Evolutionary conservation across 2,329 filamentous ascomycete species (phyloP).

Genomic region (Talaromyces sp.): DNA sequence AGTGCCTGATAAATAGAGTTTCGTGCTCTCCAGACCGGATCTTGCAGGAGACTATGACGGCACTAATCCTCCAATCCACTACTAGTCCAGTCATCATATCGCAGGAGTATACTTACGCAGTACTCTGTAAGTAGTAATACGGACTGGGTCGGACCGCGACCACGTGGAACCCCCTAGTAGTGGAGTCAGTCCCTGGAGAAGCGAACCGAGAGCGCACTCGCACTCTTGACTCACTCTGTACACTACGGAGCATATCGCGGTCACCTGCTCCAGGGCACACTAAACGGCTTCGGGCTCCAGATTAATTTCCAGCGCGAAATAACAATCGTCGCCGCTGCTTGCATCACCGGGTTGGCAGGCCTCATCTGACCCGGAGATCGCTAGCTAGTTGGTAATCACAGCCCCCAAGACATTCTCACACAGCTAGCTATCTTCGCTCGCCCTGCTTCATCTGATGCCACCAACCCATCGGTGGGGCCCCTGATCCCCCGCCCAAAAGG

Average conservation of each 20-base stretch:
- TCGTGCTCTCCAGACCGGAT: too few species aligned
- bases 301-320: neutral
- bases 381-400: neutral
- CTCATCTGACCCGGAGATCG: neutral
- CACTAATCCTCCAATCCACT: neutral
- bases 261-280: too few species aligned
- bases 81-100: neutral
- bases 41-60: neutral
- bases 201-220: neutral
- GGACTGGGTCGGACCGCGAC: conserved; percentile 4
- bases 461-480: neutral
- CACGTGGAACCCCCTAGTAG: neutral
- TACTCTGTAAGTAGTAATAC: neutral
- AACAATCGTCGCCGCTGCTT: neutral
- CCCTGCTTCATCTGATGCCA: neutral
- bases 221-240: too few species aligned
- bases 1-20: neutral
- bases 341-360: neutral
- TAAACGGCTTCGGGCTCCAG: too few species aligned
- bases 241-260: too few species aligned
- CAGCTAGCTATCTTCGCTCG: neutral
- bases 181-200: too few species aligned
- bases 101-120: too few species aligned
- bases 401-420: neutral
- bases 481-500: neutral